Evolutionary conservation across 2,329 filamentous ascomycete species (phyloP).

Genomic region (Claviceps purpurea): DNA sequence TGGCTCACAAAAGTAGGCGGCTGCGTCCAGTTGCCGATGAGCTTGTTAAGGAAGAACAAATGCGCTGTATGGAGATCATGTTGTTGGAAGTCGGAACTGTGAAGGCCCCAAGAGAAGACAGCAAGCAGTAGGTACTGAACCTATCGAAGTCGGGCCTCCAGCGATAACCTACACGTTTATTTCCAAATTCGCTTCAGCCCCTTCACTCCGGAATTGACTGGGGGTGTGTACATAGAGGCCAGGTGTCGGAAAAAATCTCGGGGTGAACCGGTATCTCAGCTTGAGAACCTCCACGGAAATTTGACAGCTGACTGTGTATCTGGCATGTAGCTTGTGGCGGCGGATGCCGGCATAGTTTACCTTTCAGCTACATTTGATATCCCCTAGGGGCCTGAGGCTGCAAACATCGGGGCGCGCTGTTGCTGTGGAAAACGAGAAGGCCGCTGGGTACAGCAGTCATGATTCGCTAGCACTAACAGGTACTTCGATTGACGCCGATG

Average conservation of each 20-base stretch:
- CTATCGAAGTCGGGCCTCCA: not conserved
- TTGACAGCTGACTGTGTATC: not conserved
- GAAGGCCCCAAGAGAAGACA: too few relatives aligned
- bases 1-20: too few relatives aligned
- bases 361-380: not conserved
- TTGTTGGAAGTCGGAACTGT: too few relatives aligned
- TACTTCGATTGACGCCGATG: slow-evolving; percentile 3
- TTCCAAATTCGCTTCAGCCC: too few relatives aligned
- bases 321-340: not conserved
- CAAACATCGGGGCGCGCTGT: slow-evolving; percentile 13
- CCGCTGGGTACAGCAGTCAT: too few relatives aligned
- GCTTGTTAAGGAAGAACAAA: too few relatives aligned
- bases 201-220: too few relatives aligned
- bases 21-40: too few relatives aligned
- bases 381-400: slow-evolving; percentile 20
- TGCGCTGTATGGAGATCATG: too few relatives aligned
- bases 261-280: slow-evolving; percentile 22
- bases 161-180: not conserved
- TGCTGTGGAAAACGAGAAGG: slow-evolving; percentile 17
- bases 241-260: slow-evolving; percentile 14
- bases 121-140: too few relatives aligned
- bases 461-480: not conserved
- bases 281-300: not conserved
- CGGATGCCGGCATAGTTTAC: not conserved
- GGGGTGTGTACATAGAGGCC: not conserved